Evolutionary conservation across 2,329 filamentous ascomycete genomes (phyloP), one percentile per base, ranked within the genome.

Genomic region (Didymella exigua): DNA sequence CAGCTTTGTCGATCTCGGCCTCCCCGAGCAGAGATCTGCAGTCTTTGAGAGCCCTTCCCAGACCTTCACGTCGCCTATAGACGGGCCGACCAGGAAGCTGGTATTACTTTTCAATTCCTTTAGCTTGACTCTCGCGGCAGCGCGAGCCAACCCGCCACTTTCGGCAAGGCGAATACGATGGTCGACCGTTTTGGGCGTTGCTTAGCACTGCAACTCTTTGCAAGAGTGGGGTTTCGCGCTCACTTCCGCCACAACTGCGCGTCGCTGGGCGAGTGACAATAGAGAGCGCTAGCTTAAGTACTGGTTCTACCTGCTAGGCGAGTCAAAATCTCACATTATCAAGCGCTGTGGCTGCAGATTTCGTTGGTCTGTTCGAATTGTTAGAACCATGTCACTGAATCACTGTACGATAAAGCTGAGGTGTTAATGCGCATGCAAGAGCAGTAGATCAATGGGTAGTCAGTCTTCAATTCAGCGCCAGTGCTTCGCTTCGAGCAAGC

Each of bases 131-230:
- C 13, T 40, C 8, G 40, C 46, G 36, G 52, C 46, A 45, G 19
- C 29, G 36, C 41, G 46, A 46, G 36, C 42, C 41, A 55, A 50
- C 52, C 52, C 46, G 41, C 46, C n/a, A 29, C 41, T 50, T 47
- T 47, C 46, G 36, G 52, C 46, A 23, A 37, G 18, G 24, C n/a
- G 14, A 41, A 37, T 45, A 46, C 18, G 46, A 45, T 42, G 18
- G 45, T 55, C 45, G 18, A 41, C 52, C 46, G 29, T 37, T 42
- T 42, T 49, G 44, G 38, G 41, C 52, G 46, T 55, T 55, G 41
- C 46, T 55, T 55, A 19, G 41, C 31, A 26, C 24, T 26, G 13
- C 34, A 24, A 31, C 14, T 11, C 18, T 42, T 30, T n/a, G 16
- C 38, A 38, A 33, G 16, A 44, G 23, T 40, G 46, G 33, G 24